Conservation (phyloP, 352 stramenopile genomes). For the Globisporangium spiculum region DNA sequence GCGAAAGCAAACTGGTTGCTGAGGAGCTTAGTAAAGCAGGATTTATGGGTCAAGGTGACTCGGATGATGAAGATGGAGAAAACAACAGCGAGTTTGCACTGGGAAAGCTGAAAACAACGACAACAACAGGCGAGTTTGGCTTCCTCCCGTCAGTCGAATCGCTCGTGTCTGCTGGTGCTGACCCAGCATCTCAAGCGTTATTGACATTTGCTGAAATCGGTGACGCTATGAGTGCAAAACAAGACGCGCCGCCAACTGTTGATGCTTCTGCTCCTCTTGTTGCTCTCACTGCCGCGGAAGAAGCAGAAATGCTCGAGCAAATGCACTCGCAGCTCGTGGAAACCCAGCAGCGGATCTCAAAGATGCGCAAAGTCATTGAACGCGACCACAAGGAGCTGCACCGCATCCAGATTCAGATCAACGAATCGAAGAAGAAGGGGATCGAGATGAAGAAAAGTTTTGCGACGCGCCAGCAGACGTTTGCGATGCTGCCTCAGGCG, state of each 20-base stretch:
- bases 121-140: neutral
- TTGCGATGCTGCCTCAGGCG: slow-evolving; percentile 64
- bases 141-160: slow-evolving; percentile 3
- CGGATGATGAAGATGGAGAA: slow-evolving; percentile 8
- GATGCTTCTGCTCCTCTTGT: neutral
- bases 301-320: slow-evolving; percentile 27
- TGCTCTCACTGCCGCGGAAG: slow-evolving; percentile 7
- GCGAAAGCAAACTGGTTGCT: neutral
- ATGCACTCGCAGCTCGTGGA: slow-evolving; percentile 32
- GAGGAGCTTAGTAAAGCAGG: neutral
- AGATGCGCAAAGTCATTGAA: slow-evolving; percentile 41
- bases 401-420: slow-evolving; percentile 28
- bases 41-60: slow-evolving; percentile 5
- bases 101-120: neutral
- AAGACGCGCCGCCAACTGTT: neutral
- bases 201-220: neutral
- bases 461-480: slow-evolving; percentile 44
- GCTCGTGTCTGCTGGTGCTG: neutral
- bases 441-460: slow-evolving; percentile 48
- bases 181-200: neutral
- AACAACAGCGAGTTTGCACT: neutral
- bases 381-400: slow-evolving; percentile 29
- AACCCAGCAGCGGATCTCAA: slow-evolving; percentile 32
- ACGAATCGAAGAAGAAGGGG: slow-evolving; percentile 29
- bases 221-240: neutral